Conservation (phyloP, 257 asterid species). For the Apocynum venetum region DNA sequence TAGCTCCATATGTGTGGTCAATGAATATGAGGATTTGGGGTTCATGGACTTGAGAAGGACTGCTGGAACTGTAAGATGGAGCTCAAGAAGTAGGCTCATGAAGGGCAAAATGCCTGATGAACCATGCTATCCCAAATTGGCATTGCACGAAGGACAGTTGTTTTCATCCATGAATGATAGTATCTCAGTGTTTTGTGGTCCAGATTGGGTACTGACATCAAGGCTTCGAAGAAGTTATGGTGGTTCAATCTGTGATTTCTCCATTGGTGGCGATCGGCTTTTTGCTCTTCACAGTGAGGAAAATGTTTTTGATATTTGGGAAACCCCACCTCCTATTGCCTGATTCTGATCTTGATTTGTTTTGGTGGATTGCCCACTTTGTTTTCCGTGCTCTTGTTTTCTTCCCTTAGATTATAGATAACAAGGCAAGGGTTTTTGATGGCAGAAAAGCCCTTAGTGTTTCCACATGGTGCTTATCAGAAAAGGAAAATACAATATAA, state of each 20-base stretch:
- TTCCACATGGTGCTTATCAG: conserved; percentile 12
- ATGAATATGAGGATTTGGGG: conserved; percentile 88
- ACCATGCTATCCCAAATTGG: conserved; percentile 82
- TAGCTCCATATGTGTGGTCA: conserved; percentile 69
- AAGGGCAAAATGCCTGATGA: conserved; percentile 86
- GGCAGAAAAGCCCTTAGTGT: background rate
- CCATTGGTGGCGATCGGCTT: conserved; percentile 82
- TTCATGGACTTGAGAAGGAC: conserved; percentile 76
- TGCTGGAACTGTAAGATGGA: conserved; percentile 70
- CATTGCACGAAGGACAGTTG: conserved; percentile 70
- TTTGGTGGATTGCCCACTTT: background rate
- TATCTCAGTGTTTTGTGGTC: conserved; percentile 78
- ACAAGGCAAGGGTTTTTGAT: conserved; percentile 6
- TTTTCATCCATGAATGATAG: conserved; percentile 87
- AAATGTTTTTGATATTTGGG: conserved; percentile 86
- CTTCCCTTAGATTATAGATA: conserved; percentile 24
- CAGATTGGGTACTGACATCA: conserved; percentile 79
- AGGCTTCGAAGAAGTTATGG: conserved; percentile 70
- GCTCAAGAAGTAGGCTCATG: conserved; percentile 84
- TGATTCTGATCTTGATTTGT: conserved; percentile 30
- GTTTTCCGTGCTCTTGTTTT: conserved; percentile 8
- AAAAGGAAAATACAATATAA: conserved; percentile 6
- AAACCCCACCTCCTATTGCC: conserved; percentile 57
- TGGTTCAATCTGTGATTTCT: conserved; percentile 89
- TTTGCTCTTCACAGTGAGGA: conserved; percentile 89